These are phyloP conservation scores for Salvia rosmarinus DNA, from an alignment of 257 asterid species.

Conservation along the genomic window DNA sequence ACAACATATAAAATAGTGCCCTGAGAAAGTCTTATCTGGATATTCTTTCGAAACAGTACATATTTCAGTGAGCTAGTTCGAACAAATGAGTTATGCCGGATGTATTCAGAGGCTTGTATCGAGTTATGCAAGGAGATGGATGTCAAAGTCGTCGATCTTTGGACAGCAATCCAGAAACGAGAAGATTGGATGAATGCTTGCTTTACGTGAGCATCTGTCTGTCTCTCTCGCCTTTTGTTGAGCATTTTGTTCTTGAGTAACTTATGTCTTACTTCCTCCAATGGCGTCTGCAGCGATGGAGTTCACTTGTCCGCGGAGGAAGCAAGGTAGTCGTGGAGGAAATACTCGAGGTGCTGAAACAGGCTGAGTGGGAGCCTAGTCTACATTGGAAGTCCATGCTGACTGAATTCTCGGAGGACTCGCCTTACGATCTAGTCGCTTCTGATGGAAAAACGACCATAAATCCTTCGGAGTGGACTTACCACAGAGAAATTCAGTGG, in stretches of 20 bases:
- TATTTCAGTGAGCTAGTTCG: slow-evolving; percentile 54
- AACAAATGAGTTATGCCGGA: slow-evolving; percentile 49
- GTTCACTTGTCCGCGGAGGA: slow-evolving; percentile 61
- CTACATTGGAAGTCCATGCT: slow-evolving; percentile 60
- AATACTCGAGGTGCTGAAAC: slow-evolving; percentile 56
- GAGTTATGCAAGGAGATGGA: slow-evolving; percentile 58
- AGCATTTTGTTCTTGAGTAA: too few relatives aligned
- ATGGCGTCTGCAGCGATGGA: slow-evolving; percentile 56
- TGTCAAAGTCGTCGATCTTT: slow-evolving; percentile 54
- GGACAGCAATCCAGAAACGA: slow-evolving; percentile 51
- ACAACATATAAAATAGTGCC: neutral
- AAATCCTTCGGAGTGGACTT: slow-evolving; percentile 40
- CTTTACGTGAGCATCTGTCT: slow-evolving; percentile 43
- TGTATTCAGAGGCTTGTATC: slow-evolving; percentile 60
- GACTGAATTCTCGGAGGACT: slow-evolving; percentile 60
- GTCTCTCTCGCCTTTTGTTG: neutral
- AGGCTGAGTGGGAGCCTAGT: slow-evolving; percentile 71
- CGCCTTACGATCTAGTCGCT: slow-evolving; percentile 48
- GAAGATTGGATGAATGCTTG: slow-evolving; percentile 53
- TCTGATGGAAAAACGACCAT: slow-evolving; percentile 44
- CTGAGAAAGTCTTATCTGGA: neutral
- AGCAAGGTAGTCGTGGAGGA: slow-evolving; percentile 63
- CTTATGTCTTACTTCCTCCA: neutral
- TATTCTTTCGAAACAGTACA: slow-evolving; percentile 5
- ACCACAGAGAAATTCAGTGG: slow-evolving; percentile 22